Conservation (phyloP, 108 stramenopile genomes). For the Cylindrotheca closterium region DNA sequence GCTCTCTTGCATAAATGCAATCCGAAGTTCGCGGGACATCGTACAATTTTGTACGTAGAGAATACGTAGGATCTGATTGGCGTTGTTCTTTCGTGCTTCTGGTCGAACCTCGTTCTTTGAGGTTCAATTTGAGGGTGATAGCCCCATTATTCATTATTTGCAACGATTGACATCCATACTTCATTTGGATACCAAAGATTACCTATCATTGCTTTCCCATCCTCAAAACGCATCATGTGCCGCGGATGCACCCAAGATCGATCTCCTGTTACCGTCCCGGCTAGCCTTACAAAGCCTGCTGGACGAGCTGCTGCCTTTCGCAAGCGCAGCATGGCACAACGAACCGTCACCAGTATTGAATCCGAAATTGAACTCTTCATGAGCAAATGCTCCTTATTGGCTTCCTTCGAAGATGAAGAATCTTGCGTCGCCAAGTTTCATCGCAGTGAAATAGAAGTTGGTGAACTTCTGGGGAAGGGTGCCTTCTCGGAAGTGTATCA, state of each 20-base stretch:
- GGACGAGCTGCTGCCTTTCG: not conserved
- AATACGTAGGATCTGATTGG: no score
- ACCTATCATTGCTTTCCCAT: no score
- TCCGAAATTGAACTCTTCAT: conserved; percentile 3
- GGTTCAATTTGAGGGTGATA: no score
- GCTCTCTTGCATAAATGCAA: no score
- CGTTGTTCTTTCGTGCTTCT: no score
- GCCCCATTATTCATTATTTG: no score
- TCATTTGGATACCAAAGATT: no score
- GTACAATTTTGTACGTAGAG: no score
- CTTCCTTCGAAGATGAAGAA: not conserved
- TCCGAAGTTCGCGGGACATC: no score
- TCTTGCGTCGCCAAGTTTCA: conserved; percentile 4
- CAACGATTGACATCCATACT: no score
- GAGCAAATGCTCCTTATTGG: not conserved
- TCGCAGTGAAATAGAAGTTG: conserved; percentile 37
- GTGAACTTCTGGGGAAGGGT: conserved; percentile 47
- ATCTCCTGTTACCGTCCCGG: not conserved
- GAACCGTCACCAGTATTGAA: conserved; percentile 11
- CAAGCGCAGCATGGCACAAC: conserved; percentile 10
- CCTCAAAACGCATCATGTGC: not conserved
- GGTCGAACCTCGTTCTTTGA: no score
- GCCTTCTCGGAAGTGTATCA: conserved; percentile 64
- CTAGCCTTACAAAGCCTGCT: not conserved
- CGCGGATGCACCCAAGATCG: not conserved